These are phyloP conservation scores for Pseudofabraea citricarpa DNA, from an alignment of 2,329 filamentous ascomycete species.

Conservation along the genomic window DNA sequence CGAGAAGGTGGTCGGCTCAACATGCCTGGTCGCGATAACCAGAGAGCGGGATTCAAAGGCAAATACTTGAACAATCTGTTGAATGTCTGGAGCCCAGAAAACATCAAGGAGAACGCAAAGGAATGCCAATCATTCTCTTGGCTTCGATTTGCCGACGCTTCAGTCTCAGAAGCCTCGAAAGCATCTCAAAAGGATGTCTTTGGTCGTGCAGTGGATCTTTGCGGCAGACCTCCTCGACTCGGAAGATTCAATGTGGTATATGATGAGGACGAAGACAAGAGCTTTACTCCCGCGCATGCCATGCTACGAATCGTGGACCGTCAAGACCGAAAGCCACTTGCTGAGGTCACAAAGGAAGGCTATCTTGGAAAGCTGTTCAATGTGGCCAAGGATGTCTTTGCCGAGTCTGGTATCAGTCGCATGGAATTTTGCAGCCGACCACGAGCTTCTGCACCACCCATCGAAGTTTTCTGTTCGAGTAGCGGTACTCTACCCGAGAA, in stretches of 20 bases:
- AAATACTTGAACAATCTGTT: conserved; percentile 76
- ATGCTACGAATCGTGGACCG: conserved; percentile 77
- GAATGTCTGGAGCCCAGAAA: conserved; percentile 84
- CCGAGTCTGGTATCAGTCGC: conserved; percentile 65
- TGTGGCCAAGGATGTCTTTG: conserved; percentile 62
- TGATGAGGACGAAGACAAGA: conserved; percentile 55
- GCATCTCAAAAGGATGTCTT: conserved; percentile 68
- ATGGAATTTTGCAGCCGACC: conserved; percentile 79
- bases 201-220: conserved; percentile 62
- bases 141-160: conserved; percentile 79
- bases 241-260: conserved; percentile 66
- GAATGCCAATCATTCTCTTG: conserved; percentile 74
- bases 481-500: conserved; percentile 61
- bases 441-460: conserved; percentile 77
- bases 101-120: conserved; percentile 61
- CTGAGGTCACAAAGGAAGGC: conserved; percentile 67
- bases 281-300: conserved; percentile 67
- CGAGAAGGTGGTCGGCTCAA: conserved; percentile 73
- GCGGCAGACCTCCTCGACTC: conserved; percentile 52
- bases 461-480: conserved; percentile 73
- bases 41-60: conserved; percentile 71
- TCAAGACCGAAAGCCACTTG: conserved; percentile 59
- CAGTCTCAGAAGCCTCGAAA: conserved; percentile 65
- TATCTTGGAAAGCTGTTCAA: conserved; percentile 73
- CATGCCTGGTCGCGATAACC: conserved; percentile 68